Percentiles rank a stretch among this genome's conserved stretches.
These are phyloP conservation scores for Zasmidium citrigriseum DNA, from an alignment of 2,329 filamentous ascomycete species.

Conservation along the genomic window DNA sequence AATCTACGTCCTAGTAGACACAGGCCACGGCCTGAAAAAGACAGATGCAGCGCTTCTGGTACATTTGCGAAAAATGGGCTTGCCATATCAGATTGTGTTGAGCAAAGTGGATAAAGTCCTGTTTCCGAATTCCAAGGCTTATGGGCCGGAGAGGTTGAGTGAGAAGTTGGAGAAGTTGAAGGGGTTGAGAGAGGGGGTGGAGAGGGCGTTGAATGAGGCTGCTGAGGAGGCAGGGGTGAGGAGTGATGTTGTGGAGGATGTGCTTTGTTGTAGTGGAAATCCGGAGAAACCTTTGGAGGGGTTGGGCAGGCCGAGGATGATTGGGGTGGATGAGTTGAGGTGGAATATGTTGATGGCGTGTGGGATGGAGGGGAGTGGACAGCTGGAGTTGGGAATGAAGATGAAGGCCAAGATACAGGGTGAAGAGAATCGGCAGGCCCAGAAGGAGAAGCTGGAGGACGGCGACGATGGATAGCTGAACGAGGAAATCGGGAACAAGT, in stretches of 20 bases:
- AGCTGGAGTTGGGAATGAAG: constrained; percentile 7
- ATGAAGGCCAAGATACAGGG: neutral
- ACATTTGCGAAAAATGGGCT: constrained; percentile 56
- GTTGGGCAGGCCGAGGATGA: constrained; percentile 52
- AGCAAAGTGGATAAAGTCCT: constrained; percentile 65
- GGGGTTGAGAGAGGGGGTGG: constrained; percentile 41
- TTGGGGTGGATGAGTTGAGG: constrained; percentile 64
- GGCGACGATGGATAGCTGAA: neutral
- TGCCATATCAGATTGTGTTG: constrained; percentile 67
- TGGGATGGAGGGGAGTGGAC: constrained; percentile 49
- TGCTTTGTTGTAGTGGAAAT: constrained; percentile 57
- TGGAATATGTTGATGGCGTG: constrained; percentile 66
- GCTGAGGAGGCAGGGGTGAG: constrained; percentile 34
- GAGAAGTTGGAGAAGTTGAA: constrained; percentile 38
- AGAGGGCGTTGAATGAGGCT: constrained; percentile 45
- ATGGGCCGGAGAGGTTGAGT: constrained; percentile 26
- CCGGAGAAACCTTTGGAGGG: constrained; percentile 49
- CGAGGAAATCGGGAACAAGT: neutral
- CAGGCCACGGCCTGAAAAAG: constrained; percentile 63
- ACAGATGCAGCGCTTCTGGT: constrained; percentile 60
- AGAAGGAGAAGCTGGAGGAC: neutral
- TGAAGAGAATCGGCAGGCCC: neutral
- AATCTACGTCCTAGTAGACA: constrained; percentile 66
- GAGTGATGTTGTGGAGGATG: constrained; percentile 56
- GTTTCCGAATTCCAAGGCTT: constrained; percentile 29